These are phyloP conservation scores for Phytophthora agathidicida DNA, from an alignment of 352 stramenopile genomes.

Conservation along the genomic window DNA sequence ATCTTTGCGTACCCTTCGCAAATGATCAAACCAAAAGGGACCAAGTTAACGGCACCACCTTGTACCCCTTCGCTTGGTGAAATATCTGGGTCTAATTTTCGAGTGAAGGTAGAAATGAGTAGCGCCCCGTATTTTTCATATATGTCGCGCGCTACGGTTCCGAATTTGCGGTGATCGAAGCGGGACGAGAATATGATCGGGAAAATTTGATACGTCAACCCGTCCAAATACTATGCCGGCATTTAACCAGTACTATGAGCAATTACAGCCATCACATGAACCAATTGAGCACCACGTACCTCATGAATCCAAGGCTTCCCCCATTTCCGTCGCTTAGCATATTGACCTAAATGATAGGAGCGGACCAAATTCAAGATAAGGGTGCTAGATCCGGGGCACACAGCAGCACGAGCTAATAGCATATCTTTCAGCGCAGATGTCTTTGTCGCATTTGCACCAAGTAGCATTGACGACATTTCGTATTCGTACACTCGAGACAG, in stretches of 20 bases:
- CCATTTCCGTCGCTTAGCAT: conserved; percentile 35
- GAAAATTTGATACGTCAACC: conserved; percentile 74
- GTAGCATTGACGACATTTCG: conserved; percentile 50
- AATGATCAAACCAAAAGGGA: conserved; percentile 52
- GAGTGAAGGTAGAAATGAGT: conserved; percentile 37
- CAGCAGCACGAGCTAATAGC: conserved; percentile 54
- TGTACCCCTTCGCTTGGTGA: not conserved
- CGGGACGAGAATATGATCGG: conserved; percentile 63
- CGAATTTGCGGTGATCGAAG: conserved; percentile 61
- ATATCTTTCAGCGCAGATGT: conserved; percentile 55
- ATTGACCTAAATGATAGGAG: conserved; percentile 49
- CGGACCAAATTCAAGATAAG: conserved; percentile 75
- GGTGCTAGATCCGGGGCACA: conserved; percentile 66
- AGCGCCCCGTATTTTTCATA: conserved; percentile 60
- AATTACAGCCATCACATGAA: not conserved
- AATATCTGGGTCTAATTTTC: conserved; percentile 1
- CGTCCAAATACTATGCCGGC: conserved; percentile 57
- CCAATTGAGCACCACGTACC: conserved; percentile 35
- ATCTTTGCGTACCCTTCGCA: conserved; percentile 52
- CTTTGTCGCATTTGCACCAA: conserved; percentile 53
- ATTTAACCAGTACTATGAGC: not conserved
- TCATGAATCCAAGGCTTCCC: conserved; percentile 68
- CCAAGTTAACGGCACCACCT: conserved; percentile 29
- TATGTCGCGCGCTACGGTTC: conserved; percentile 57
- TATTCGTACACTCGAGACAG: conserved; percentile 51